phyloP scores from a whole-genome alignment of 108 stramenopile species.

The Skeletonema tropicum region DNA sequence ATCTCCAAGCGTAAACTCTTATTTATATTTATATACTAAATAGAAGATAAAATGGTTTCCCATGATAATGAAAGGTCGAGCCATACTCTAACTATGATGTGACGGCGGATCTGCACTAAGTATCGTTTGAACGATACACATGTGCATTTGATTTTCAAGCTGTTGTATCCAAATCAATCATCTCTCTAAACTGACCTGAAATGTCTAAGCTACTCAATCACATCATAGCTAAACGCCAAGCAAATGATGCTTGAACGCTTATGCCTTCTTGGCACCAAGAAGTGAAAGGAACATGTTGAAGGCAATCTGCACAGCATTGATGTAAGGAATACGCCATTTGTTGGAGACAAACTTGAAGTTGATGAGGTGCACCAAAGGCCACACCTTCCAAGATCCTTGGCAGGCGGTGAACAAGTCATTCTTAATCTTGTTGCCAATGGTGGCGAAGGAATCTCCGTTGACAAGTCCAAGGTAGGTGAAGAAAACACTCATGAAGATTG shows the following conservation, averaged over 20 bases:
- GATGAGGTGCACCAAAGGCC: constrained; percentile 95
- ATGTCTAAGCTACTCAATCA: background rate
- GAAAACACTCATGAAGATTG: constrained; percentile 96
- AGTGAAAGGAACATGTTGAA: constrained; percentile 99
- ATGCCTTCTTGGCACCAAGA: constrained; percentile 90
- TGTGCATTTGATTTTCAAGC: background rate
- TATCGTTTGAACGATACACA: background rate
- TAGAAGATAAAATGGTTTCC: background rate
- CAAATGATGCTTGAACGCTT: constrained; percentile 9
- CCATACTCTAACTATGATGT: background rate
- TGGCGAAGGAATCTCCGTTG: constrained; percentile 86
- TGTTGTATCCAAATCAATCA: background rate
- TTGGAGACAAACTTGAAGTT: constrained; percentile 97
- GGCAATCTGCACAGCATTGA: constrained; percentile 96
- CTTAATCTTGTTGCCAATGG: constrained; percentile 93
- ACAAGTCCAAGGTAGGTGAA: constrained; percentile 96
- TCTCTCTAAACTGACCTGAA: background rate
- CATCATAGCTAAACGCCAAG: background rate
- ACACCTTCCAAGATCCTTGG: constrained; percentile 98
- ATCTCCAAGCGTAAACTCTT: background rate
- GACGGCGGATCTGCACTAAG: background rate
- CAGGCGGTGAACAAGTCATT: constrained; percentile 91
- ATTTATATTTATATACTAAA: background rate
- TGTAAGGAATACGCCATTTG: constrained; percentile 95
- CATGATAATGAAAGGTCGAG: background rate